phyloP scores from a whole-genome alignment of 768 basidiomycete species.

The Hydnomerulius pinastri region DNA sequence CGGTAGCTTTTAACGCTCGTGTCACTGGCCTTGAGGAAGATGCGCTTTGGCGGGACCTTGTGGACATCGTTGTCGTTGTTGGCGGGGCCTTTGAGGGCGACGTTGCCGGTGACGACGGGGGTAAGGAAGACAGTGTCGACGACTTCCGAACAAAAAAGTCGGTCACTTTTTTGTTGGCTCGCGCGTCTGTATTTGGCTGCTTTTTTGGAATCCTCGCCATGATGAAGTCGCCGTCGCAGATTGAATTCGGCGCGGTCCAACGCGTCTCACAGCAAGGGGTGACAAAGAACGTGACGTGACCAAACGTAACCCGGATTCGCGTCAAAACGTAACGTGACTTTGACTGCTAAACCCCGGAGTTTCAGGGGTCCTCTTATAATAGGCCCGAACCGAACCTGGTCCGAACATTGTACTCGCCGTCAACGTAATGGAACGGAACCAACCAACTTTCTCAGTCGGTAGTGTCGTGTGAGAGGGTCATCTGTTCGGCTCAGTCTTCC shows the following conservation, averaged over 20 bases:
- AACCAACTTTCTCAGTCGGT: too few relatives aligned
- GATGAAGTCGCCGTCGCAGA: background rate
- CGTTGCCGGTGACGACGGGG: conserved; percentile 4
- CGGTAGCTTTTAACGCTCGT: conserved; percentile 5
- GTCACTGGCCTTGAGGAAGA: conserved; percentile 6
- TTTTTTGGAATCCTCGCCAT: conserved; percentile 16
- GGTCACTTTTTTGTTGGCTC: conserved; percentile 36
- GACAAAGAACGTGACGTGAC: conserved; percentile 11
- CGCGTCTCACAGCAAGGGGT: background rate
- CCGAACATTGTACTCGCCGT: too few relatives aligned
- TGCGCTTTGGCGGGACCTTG: conserved; percentile 13
- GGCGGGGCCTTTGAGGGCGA: conserved; percentile 3
- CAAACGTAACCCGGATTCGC: conserved; percentile 5
- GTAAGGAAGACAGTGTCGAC: conserved; percentile 19
- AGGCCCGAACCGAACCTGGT: too few relatives aligned
- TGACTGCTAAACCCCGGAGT: background rate
- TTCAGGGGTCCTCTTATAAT: background rate
- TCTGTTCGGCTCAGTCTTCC: too few relatives aligned
- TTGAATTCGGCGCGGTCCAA: background rate
- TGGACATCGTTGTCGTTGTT: conserved; percentile 8
- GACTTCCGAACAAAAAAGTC: conserved; percentile 47
- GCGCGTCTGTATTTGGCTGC: conserved; percentile 16
- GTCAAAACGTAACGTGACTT: background rate
- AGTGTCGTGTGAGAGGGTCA: too few relatives aligned
- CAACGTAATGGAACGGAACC: too few relatives aligned